These are phyloP conservation scores for Gryganskiella cystojenkinii DNA, from an alignment of 192 early-diverging fungal genomes.

Conservation along the genomic window DNA sequence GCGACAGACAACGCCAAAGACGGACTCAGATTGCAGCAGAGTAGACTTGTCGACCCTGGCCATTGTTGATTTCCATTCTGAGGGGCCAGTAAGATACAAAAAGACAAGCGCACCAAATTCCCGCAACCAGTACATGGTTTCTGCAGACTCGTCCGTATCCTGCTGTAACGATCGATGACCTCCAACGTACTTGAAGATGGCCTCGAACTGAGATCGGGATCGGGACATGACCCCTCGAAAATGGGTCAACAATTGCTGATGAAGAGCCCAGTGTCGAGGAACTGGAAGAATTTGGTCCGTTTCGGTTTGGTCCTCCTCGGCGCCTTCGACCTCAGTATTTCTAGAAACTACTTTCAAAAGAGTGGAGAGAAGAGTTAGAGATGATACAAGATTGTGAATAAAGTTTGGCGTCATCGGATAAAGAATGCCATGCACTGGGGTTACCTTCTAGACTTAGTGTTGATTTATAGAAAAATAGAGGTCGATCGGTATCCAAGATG, in stretches of 20 bases:
- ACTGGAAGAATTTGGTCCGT: conserved; percentile 21
- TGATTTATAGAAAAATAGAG: conserved; percentile 19
- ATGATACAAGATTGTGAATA: neutral
- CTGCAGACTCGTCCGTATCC: conserved; percentile 13
- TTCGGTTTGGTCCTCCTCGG: neutral
- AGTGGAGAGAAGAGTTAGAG: no score
- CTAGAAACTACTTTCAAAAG: no score
- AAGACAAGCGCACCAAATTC: conserved; percentile 41
- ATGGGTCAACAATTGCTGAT: conserved; percentile 20
- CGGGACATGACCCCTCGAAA: conserved; percentile 17
- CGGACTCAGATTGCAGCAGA: conserved; percentile 17
- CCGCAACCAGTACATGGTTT: conserved; percentile 28
- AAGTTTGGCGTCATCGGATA: neutral
- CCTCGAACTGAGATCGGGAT: conserved; percentile 13
- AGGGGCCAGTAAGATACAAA: conserved; percentile 8
- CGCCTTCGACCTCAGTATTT: neutral
- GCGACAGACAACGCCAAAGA: conserved; percentile 21
- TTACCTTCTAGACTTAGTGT: conserved; percentile 13
- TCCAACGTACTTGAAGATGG: conserved; percentile 36
- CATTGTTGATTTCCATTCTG: neutral
- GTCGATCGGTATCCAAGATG: conserved; percentile 28
- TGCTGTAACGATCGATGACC: conserved; percentile 7
- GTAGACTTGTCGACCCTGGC: conserved; percentile 7
- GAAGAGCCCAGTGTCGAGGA: conserved; percentile 9
- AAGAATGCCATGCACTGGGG: neutral